Conservation (phyloP, 2,329 filamentous ascomycete genomes). For the Colletotrichum paranaense region DNA sequence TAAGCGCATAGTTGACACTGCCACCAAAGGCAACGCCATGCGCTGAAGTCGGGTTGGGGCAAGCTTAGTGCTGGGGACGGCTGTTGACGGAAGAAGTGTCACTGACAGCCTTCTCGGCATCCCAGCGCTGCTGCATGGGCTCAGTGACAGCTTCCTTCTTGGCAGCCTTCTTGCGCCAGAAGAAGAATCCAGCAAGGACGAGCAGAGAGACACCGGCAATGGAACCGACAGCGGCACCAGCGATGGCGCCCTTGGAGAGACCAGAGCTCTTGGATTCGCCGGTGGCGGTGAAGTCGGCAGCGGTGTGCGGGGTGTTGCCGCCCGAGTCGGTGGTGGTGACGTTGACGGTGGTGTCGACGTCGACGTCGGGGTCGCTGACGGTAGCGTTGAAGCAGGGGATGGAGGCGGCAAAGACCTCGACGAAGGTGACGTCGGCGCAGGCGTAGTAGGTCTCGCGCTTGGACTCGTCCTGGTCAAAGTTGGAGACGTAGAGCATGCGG, state of each 20-base stretch:
- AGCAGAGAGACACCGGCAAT: slow-evolving; percentile 72
- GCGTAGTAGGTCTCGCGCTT: slow-evolving; percentile 60
- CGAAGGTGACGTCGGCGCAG: slow-evolving; percentile 60
- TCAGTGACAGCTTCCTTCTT: slow-evolving; percentile 20
- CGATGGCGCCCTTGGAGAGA: slow-evolving; percentile 77
- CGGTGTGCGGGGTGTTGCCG: slow-evolving; percentile 34
- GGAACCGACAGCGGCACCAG: slow-evolving; percentile 79
- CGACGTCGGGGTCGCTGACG: slow-evolving; percentile 41
- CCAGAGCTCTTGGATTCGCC: slow-evolving; percentile 40
- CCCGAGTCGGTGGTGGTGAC: slow-evolving; percentile 35
- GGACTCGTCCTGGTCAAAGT: slow-evolving; percentile 51
- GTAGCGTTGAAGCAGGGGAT: slow-evolving; percentile 59
- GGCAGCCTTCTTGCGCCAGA: slow-evolving; percentile 52
- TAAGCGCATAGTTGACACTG: neutral
- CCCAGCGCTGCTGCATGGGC: slow-evolving; percentile 34
- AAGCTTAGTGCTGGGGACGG: neutral
- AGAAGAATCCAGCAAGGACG: slow-evolving; percentile 68
- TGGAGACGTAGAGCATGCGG: slow-evolving; percentile 59
- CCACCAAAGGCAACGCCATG: neutral
- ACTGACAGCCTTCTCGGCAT: slow-evolving; percentile 38
- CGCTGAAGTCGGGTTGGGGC: neutral
- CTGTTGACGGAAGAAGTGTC: slow-evolving; percentile 32
- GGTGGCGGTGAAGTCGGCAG: slow-evolving; percentile 40
- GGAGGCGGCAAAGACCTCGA: slow-evolving; percentile 47
- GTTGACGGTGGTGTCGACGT: slow-evolving; percentile 33